Base-by-base conservation (phyloP, 768 basidiomycete species). In the Dacryopinax primogenitus region DNA sequence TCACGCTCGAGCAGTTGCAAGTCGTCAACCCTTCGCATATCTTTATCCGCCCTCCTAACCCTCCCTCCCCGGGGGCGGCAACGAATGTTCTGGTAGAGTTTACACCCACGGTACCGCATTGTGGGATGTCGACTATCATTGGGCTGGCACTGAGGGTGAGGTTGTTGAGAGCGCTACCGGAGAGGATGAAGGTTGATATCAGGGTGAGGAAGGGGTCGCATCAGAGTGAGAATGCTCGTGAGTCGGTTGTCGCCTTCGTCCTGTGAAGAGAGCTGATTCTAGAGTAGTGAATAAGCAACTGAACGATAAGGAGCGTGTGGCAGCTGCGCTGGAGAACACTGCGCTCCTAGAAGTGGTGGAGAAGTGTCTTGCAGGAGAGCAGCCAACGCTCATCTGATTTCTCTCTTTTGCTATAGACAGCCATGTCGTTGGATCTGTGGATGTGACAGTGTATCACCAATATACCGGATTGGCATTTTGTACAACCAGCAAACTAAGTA, bases 251-350 rank as follows among this genome's bases (percentile, higher is more conserved):
- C 23, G 18, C 23, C 65, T 21, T 23, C 18, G 41, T 7, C 16
- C 9, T 9, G 36, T 37, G 4, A 30, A 58, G 26, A 58, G 51
- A 9, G n/a, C 30, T 36, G 33, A 65, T 34, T 63, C 37, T 6
- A 13, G 6, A 28, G 61, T 68, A 95, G 96, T 99, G 12, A 99
- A 98, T 76, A 97, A 97, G 74, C 96, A 99, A 72, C 80, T 99
- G 34, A 99, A 99, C 71, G 96, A 99, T 77, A 99, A 99, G 76
- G 96, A 99, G 76, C 82, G 96, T 39, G 96, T 98, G 1, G 93
- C 93, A 28, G 96, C 96, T 12, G 96, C 96, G 1, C 80, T 98
- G 61, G 96, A 99, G 75, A 98, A 98, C 75, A 81, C 84, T 1
- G 82, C 87, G 32, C 81, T 99, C 3, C 73, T 97, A 1, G 87